Base-by-base conservation (phyloP, 2,329 filamentous ascomycete species). In the Alternaria atra region DNA sequence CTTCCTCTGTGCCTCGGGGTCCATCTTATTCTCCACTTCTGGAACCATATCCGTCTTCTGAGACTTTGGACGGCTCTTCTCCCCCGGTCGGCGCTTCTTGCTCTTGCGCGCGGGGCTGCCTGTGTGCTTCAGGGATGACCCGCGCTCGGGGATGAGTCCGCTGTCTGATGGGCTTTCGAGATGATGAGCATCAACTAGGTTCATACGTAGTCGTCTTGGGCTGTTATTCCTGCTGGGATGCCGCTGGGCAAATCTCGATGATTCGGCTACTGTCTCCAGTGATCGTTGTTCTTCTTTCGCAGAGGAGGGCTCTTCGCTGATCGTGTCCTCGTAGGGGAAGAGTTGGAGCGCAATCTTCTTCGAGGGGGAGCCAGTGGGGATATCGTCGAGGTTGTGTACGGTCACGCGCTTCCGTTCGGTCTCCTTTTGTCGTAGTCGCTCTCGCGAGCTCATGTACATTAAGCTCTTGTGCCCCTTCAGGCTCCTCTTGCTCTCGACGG, bases 371-470 rank as follows among this genome's bases (percentile, higher is more conserved):
- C 63, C 58, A 73, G 44, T 76, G 40, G 76, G 43, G 67, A 76
- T 35, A 76, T 82, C 64, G 77, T 85, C 71, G 50, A 37, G 79
- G 70, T 48, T 80, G 80, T 61, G 80, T 67, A 66, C 79, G 17
- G 70, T 84, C n/a, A 80, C 71, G 40, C 88, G 84, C 70, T 86
- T 90, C 67, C 85, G 85, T 64, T 91, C 88, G 4, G 80, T 79
- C 64, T 91, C 89, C 65, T 84, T 88, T 52, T 88, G 87, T 46
- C 86, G 84, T 46, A 92, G 79, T 30, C 84, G 84, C 75, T 92
- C 90, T 72, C 86, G 89, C 46, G 90, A 92, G 79, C 85, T 89
- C 89, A 90, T 91, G 71, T 91, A 91, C 85, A 89, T 88, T 71
- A 91, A 79, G 3, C 88, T 86, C 73, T 85, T 87, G 63, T 85